phyloP scores from a whole-genome alignment of 441 rosid genomes.

The Pelargonium myrrhifolium region DNA sequence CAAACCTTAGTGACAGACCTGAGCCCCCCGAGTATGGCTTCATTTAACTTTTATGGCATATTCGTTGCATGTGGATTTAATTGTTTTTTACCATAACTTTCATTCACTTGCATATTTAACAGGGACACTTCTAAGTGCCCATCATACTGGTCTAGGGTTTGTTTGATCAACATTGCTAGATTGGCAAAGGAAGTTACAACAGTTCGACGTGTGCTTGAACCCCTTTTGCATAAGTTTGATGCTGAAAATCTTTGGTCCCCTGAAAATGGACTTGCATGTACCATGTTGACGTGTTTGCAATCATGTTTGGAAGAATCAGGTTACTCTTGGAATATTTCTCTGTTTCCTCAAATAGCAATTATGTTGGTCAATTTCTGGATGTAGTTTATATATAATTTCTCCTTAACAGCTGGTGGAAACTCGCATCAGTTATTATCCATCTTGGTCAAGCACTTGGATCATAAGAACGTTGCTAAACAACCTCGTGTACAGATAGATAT shows the following conservation, averaged over 20 bases:
- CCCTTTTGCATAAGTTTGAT: conserved; percentile 75
- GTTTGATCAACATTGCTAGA: conserved; percentile 67
- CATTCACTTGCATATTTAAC: conserved; percentile 5
- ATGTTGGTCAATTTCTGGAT: neutral
- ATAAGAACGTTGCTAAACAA: conserved; percentile 60
- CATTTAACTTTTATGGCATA: neutral
- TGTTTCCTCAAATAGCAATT: neutral
- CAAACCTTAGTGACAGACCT: neutral
- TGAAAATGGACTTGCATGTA: conserved; percentile 66
- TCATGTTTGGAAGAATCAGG: conserved; percentile 80
- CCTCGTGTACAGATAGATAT: conserved; percentile 52
- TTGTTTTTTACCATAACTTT: neutral
- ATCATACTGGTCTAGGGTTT: conserved; percentile 78
- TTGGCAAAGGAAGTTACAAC: conserved; percentile 84
- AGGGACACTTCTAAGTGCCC: conserved; percentile 74
- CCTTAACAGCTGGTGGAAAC: conserved; percentile 49
- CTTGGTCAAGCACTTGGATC: conserved; percentile 93
- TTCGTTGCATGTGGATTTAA: neutral
- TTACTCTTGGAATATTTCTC: conserved; percentile 17
- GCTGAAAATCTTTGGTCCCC: conserved; percentile 63
- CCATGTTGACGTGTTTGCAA: conserved; percentile 67
- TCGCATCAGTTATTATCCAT: conserved; percentile 59
- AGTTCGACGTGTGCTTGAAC: conserved; percentile 87
- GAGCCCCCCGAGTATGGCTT: neutral
- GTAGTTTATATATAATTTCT: neutral